Percentiles rank a stretch among this genome's conserved stretches.
These are phyloP conservation scores for Colletotrichum costaricense DNA, from an alignment of 2,329 filamentous ascomycete species.

Conservation along the genomic window DNA sequence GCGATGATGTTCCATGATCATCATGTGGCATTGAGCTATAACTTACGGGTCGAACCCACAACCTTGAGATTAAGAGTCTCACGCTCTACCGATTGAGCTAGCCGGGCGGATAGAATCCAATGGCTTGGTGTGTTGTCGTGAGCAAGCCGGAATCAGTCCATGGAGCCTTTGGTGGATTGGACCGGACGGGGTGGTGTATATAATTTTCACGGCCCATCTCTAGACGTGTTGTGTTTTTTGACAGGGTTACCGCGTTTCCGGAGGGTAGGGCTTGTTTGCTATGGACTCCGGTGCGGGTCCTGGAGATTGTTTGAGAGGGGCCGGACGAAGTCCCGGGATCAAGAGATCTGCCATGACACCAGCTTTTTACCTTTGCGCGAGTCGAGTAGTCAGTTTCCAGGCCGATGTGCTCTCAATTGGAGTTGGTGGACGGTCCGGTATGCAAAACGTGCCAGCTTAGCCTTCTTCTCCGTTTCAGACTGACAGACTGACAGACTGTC, in stretches of 20 bases:
- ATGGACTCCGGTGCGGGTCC: not conserved
- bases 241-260: not conserved
- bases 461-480: not conserved
- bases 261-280: not conserved
- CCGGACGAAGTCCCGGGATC: not conserved
- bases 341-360: not conserved
- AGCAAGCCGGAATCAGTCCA: not conserved
- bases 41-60: constrained; percentile 60
- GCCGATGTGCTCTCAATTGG: too few relatives aligned
- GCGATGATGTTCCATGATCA: not conserved
- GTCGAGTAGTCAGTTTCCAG: not conserved
- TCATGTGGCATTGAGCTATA: not conserved
- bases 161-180: not conserved
- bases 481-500: not conserved
- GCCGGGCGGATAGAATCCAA: constrained; percentile 53
- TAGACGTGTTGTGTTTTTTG: not conserved
- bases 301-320: not conserved
- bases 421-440: not conserved
- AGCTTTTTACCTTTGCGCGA: not conserved
- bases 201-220: not conserved
- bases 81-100: constrained; percentile 81
- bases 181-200: not conserved
- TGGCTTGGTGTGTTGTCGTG: constrained; percentile 3
- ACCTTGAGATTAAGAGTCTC: constrained; percentile 75
- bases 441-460: not conserved